These are phyloP conservation scores for Stenogyne calaminthoides DNA, from an alignment of 305 asterid genomes.

Conservation along the genomic window DNA sequence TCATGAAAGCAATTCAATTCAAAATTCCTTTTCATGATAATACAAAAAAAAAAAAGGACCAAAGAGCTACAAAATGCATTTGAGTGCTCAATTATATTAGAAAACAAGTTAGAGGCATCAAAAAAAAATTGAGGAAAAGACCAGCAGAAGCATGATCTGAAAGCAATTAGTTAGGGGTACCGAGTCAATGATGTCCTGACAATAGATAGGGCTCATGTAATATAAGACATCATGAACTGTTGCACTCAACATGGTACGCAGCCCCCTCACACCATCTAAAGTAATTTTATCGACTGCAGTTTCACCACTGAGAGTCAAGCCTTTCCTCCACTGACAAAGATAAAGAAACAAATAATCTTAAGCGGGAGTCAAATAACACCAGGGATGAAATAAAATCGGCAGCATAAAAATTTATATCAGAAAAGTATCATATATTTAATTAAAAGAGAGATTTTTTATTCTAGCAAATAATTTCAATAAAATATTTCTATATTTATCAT, in stretches of 20 bases:
- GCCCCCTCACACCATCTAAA: conserved; percentile 91
- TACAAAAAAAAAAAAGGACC: not conserved
- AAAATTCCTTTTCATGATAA: not conserved
- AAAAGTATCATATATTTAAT: too few relatives aligned
- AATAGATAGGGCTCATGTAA: conserved; percentile 99
- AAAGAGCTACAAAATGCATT: conserved; percentile 19
- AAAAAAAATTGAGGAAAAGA: not conserved
- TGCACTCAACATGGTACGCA: conserved; percentile 91
- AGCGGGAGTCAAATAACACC: conserved; percentile 20
- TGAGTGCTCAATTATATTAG: conserved; percentile 18
- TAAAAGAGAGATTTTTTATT: not conserved
- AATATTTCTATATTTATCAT: not conserved
- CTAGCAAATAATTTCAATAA: not conserved
- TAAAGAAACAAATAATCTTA: conserved; percentile 21
- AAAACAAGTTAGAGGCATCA: conserved; percentile 4
- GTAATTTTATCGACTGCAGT: conserved; percentile 88
- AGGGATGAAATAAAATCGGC: conserved; percentile 14
- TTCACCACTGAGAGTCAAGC: conserved; percentile 90
- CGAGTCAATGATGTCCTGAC: conserved; percentile 96
- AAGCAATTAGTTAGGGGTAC: conserved; percentile 43
- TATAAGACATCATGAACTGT: conserved; percentile 98
- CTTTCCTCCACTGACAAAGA: conserved; percentile 87
- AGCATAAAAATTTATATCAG: not conserved
- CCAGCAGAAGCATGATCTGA: conserved; percentile 18
- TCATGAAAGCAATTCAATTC: conserved; percentile 8